Conservation (phyloP, 148 eudicot genomes). For the Diospyros kaki region DNA sequence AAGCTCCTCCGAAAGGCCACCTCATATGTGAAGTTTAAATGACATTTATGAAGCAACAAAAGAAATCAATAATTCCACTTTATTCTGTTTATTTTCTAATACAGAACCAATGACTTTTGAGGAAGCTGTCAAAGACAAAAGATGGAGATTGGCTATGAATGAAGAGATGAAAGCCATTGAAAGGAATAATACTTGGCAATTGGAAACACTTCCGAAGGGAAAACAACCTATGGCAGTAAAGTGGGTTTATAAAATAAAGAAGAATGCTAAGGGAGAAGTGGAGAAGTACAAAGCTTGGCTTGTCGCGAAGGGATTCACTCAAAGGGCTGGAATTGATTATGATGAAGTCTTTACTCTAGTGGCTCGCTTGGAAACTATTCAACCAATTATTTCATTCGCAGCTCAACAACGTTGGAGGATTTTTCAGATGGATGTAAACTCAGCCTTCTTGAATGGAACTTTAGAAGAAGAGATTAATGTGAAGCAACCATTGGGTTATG, state of each 20-base stretch:
- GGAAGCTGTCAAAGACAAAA: not conserved
- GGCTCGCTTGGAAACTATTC: not conserved
- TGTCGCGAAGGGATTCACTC: constrained; percentile 4
- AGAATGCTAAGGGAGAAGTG: too few relatives aligned
- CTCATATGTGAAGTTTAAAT: not conserved
- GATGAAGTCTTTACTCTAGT: not conserved
- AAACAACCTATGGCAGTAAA: not conserved
- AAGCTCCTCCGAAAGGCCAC: not conserved
- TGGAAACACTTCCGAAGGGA: not conserved
- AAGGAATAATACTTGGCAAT: constrained; percentile 5
- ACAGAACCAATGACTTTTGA: not conserved
- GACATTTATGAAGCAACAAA: not conserved
- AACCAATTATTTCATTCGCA: not conserved
- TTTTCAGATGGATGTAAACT: not conserved
- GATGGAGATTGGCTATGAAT: constrained; percentile 2
- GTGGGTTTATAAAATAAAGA: constrained; percentile 3
- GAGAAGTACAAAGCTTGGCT: constrained; percentile 2
- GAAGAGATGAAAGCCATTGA: not conserved
- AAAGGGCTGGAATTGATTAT: not conserved
- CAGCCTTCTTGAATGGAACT: not conserved
- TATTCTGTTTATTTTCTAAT: not conserved
- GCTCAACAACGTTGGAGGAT: not conserved
- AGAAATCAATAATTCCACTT: not conserved
- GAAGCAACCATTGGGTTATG: too few relatives aligned
- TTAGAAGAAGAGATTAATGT: not conserved